These are phyloP conservation scores for Tuber brumale DNA, from an alignment of 495 filamentous ascomycete species.

Conservation along the genomic window DNA sequence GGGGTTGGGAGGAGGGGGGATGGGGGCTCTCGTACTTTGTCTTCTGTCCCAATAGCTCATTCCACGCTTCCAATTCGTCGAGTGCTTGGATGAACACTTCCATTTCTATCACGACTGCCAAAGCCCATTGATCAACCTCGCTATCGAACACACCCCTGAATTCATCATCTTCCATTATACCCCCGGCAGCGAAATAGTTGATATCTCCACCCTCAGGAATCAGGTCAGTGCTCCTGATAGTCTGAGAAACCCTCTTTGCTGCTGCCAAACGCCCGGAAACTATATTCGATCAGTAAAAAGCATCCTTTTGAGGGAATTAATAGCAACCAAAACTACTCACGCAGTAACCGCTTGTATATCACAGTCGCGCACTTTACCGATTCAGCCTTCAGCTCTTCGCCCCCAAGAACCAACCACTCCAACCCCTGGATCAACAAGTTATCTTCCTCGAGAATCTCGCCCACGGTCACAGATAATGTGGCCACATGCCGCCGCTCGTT, in stretches of 20 bases:
- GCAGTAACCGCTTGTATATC: slow-evolving; percentile 66
- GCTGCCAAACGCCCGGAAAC: slow-evolving; percentile 41
- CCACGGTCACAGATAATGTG: slow-evolving; percentile 51
- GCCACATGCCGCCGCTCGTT: slow-evolving; percentile 23
- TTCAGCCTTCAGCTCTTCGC: slow-evolving; percentile 64
- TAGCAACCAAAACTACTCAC: slow-evolving; percentile 48
- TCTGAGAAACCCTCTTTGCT: slow-evolving; percentile 36
- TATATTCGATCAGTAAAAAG: slow-evolving; percentile 21
- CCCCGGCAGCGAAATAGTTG: slow-evolving; percentile 8
- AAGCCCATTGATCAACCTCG: slow-evolving; percentile 20
- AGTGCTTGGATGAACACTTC: slow-evolving; percentile 35
- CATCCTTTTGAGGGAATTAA: slow-evolving; percentile 14
- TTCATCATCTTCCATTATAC: neutral
- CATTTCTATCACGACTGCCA: slow-evolving; percentile 29
- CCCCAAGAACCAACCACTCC: slow-evolving; percentile 73
- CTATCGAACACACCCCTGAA: slow-evolving; percentile 12
- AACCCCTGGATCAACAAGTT: slow-evolving; percentile 67
- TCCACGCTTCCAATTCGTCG: slow-evolving; percentile 39
- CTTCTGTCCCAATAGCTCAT: slow-evolving; percentile 22
- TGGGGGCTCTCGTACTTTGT: slow-evolving; percentile 22
- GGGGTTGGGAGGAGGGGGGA: slow-evolving; percentile 2
- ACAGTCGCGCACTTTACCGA: slow-evolving; percentile 61
- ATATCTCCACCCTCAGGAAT: slow-evolving; percentile 25
- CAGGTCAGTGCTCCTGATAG: slow-evolving; percentile 26
- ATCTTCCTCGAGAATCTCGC: slow-evolving; percentile 62